These are phyloP conservation scores for Phytophthora podocarpi DNA, from an alignment of 352 stramenopile species.

Conservation along the genomic window DNA sequence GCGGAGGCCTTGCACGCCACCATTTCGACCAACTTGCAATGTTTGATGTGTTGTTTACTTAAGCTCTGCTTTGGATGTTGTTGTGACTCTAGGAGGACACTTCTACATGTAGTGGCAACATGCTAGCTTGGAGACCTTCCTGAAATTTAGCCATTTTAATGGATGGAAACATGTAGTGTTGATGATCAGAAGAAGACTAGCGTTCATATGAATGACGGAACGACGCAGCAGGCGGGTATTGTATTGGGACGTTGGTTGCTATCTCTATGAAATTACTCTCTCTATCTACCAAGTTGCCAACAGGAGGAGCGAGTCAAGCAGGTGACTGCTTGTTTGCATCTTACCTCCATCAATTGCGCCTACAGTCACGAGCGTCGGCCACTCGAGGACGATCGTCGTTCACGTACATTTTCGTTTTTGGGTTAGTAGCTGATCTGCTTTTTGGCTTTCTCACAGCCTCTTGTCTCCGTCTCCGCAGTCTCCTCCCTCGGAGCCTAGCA, in stretches of 20 bases:
- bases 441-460: conserved; percentile 9
- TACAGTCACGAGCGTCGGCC: conserved; percentile 14
- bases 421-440: conserved; percentile 30
- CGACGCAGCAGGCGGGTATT: conserved; percentile 23
- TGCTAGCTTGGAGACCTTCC: too few relatives aligned
- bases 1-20: conserved; percentile 29
- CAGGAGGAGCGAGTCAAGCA: not conserved
- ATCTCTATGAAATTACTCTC: conserved; percentile 10
- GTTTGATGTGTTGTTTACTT: not conserved
- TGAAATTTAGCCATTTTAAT: not conserved
- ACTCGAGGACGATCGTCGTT: conserved; percentile 17
- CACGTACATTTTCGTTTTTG: conserved; percentile 35
- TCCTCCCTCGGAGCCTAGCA: conserved; percentile 1
- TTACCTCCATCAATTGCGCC: conserved; percentile 29
- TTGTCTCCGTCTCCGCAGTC: not conserved
- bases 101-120: not conserved
- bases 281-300: conserved; percentile 39
- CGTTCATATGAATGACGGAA: not conserved
- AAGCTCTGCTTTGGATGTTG: too few relatives aligned
- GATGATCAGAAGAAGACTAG: not conserved
- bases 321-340: not conserved
- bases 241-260: conserved; percentile 33
- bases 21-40: conserved; percentile 29
- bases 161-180: not conserved
- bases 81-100: too few relatives aligned